Evolutionary conservation across 257 asterid species (phyloP).

Genomic region (Petunia axillaris): DNA sequence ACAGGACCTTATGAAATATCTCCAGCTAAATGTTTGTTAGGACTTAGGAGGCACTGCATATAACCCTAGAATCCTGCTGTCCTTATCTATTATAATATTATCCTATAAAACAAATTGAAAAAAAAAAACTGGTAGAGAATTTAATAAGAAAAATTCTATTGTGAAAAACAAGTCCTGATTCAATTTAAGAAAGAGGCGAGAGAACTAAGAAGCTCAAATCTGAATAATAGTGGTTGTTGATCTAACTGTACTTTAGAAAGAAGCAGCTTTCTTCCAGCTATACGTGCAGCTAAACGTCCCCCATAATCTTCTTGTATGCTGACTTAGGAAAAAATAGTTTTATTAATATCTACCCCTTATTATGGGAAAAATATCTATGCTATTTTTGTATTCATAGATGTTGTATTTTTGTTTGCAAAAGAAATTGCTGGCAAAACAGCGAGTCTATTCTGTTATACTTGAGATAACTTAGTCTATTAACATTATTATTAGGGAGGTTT

Average conservation of each 20-base stretch:
- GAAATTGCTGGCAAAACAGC: too few species aligned
- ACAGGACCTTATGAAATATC: not conserved
- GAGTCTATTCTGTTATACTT: too few species aligned
- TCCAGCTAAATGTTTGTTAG: conserved; percentile 2
- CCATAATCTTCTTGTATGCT: too few species aligned
- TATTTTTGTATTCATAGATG: too few species aligned
- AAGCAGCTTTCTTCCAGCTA: conserved; percentile 21
- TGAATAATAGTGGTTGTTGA: not conserved
- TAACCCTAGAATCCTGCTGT: not conserved
- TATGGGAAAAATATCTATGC: too few species aligned
- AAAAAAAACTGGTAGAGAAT: not conserved
- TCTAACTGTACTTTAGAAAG: not conserved
- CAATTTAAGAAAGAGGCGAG: not conserved
- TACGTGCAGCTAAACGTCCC: not conserved
- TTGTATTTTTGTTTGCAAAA: too few species aligned
- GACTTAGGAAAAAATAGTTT: too few species aligned
- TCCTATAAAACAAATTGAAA: not conserved
- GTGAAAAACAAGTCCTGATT: too few species aligned
- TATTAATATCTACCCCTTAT: too few species aligned
- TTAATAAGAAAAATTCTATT: not conserved
- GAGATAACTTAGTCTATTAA: too few species aligned
- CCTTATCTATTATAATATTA: not conserved
- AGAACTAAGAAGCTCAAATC: not conserved
- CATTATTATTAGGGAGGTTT: too few species aligned
- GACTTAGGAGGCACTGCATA: not conserved